Conservation (phyloP, 2,329 filamentous ascomycete genomes). For the Fusarium austroafricanum region DNA sequence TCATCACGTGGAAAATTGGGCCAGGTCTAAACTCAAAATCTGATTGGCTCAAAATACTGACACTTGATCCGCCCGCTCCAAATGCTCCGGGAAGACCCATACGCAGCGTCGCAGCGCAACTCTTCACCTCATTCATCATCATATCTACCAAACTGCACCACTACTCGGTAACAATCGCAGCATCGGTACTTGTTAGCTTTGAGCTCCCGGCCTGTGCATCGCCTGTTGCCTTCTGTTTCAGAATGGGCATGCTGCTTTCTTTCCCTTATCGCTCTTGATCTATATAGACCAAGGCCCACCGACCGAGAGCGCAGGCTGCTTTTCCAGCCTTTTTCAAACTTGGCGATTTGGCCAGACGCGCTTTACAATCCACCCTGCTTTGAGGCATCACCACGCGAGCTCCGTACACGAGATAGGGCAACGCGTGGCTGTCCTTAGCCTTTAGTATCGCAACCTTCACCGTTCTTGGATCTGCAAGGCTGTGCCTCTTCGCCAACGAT, state of each 20-base stretch:
- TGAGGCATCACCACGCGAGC: constrained; percentile 29
- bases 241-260: constrained; percentile 32
- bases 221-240: constrained; percentile 17
- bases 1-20: constrained; percentile 42
- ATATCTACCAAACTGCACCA: constrained; percentile 24
- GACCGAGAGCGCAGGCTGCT: constrained; percentile 11
- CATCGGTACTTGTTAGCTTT: constrained; percentile 31
- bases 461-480: constrained; percentile 17
- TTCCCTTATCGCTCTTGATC: constrained; percentile 30
- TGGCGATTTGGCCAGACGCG: constrained; percentile 21
- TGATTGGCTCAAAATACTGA: constrained; percentile 43
- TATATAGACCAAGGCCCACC: constrained; percentile 24
- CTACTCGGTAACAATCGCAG: constrained; percentile 16
- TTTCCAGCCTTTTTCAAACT: constrained; percentile 12
- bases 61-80: constrained; percentile 35
- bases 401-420: constrained; percentile 28
- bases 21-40: background rate
- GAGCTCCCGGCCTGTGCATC: constrained; percentile 22
- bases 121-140: constrained; percentile 30
- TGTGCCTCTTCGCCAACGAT: constrained; percentile 23
- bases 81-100: constrained; percentile 42
- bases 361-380: constrained; percentile 21
- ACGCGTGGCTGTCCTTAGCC: constrained; percentile 8
- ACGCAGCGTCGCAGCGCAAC: constrained; percentile 38
- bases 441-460: background rate